These are phyloP conservation scores for Alternaria viburni DNA, from an alignment of 2,329 filamentous ascomycete genomes.

Conservation along the genomic window DNA sequence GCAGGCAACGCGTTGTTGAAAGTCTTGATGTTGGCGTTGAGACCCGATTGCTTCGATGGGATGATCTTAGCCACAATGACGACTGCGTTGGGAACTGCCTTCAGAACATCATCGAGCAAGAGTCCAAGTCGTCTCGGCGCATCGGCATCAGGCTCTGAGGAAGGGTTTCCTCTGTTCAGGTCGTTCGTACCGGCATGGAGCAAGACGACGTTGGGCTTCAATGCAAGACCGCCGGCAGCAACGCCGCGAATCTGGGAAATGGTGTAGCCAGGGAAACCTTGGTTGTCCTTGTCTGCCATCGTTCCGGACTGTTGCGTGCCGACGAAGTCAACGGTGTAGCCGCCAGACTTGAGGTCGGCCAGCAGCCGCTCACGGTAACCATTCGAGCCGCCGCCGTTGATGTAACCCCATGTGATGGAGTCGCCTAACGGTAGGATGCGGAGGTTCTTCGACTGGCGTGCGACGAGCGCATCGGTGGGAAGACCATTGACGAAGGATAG, in stretches of 20 bases:
- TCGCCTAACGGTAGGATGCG: conserved; percentile 28
- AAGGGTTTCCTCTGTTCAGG: conserved; percentile 18
- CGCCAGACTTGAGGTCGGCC: conserved; percentile 26
- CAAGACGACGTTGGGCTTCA: conserved; percentile 28
- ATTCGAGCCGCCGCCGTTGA: conserved; percentile 17
- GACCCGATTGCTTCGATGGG: conserved; percentile 15
- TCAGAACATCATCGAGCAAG: conserved; percentile 43
- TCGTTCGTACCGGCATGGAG: conserved; percentile 34
- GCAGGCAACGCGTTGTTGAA: conserved; percentile 36
- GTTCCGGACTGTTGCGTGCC: conserved; percentile 37
- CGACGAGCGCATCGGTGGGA: conserved; percentile 2
- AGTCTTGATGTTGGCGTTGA: conserved; percentile 21
- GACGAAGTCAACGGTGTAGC: conserved; percentile 34
- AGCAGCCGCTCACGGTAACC: conserved; percentile 45
- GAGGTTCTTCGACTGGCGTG: conserved; percentile 13
- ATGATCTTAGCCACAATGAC: conserved; percentile 50
- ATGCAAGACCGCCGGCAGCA: conserved; percentile 3
- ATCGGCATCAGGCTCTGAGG: conserved; percentile 23
- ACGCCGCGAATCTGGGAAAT: conserved; percentile 38
- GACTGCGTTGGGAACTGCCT: conserved; percentile 37
- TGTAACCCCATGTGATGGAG: conserved; percentile 41
- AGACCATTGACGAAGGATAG: conserved; percentile 7
- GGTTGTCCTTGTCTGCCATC: conserved; percentile 42
- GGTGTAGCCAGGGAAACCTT: conserved; percentile 41
- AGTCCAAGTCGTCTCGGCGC: conserved; percentile 44